phyloP scores from a whole-genome alignment of 1,139 yeast species.

The Chernovozyma sophiae-reginae region DNA sequence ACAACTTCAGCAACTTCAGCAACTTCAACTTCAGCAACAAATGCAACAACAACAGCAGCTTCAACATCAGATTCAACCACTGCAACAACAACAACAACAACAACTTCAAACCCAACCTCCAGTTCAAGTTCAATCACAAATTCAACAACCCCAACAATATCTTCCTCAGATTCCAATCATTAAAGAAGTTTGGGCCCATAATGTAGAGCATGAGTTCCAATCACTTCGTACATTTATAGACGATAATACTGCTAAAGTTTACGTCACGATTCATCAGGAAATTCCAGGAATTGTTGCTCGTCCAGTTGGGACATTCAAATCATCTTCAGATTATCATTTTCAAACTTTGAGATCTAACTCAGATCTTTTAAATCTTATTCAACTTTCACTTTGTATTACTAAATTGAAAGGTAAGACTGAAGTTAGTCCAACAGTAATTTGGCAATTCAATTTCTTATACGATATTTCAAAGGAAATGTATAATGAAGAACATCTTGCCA shows the following conservation, averaged over 20 bases:
- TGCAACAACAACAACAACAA: constrained; percentile 11
- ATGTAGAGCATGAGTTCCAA: constrained; percentile 78
- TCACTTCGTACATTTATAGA: constrained; percentile 63
- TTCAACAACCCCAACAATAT: constrained; percentile 18
- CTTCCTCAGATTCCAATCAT: constrained; percentile 31
- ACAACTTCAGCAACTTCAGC: constrained; percentile 26
- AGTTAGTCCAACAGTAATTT: constrained; percentile 62
- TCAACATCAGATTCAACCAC: constrained; percentile 15
- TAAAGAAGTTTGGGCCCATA: constrained; percentile 81
- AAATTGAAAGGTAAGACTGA: constrained; percentile 74
- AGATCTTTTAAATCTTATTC: constrained; percentile 80
- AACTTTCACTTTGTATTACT: constrained; percentile 80
- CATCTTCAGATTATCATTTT: constrained; percentile 89
- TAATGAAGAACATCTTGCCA: constrained; percentile 69
- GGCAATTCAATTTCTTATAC: constrained; percentile 93
- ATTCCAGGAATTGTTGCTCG: constrained; percentile 96
- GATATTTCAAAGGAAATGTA: constrained; percentile 79
- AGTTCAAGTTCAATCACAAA: constrained; percentile 12
- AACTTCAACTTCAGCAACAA: constrained; percentile 15
- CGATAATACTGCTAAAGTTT: constrained; percentile 55
- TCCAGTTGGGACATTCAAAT: constrained; percentile 92
- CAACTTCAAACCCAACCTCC: constrained; percentile 8
- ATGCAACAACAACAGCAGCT: constrained; percentile 17
- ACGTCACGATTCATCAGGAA: constrained; percentile 80
- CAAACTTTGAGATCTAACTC: constrained; percentile 92